Conservation (phyloP, 2,329 filamentous ascomycete genomes). For the Nemania bipapillata region DNA sequence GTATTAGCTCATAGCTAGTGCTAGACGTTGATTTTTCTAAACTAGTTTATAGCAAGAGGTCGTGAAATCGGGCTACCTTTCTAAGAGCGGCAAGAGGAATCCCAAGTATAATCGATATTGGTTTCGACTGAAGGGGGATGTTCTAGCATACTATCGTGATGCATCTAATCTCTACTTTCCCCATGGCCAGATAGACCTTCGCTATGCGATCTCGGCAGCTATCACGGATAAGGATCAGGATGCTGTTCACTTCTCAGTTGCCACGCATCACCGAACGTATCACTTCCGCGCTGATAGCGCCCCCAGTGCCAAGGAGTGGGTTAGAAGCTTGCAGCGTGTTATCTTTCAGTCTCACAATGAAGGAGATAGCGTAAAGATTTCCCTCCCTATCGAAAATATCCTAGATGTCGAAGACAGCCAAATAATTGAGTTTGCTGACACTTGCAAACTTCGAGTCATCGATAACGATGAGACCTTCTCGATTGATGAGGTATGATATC, state of each 20-base stretch:
- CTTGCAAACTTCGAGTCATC: constrained; percentile 90
- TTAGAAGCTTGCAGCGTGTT: constrained; percentile 89
- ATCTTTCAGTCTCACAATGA: constrained; percentile 97
- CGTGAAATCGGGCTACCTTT: constrained; percentile 86
- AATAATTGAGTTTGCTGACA: constrained; percentile 91
- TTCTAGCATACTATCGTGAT: constrained; percentile 87
- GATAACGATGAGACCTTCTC: constrained; percentile 95
- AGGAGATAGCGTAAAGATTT: constrained; percentile 96
- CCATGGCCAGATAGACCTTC: constrained; percentile 87
- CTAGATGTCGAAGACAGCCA: constrained; percentile 92
- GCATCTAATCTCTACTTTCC: constrained; percentile 90
- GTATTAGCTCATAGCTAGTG: constrained; percentile 44
- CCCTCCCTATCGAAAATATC: constrained; percentile 85
- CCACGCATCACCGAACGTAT: constrained; percentile 84
- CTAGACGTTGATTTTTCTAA: constrained; percentile 31
- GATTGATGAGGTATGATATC: constrained; percentile 80
- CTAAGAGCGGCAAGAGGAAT: constrained; percentile 88
- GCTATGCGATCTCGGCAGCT: constrained; percentile 88
- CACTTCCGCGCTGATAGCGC: constrained; percentile 89
- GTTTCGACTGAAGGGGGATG: constrained; percentile 92
- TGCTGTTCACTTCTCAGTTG: constrained; percentile 78
- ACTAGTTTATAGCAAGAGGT: constrained; percentile 68
- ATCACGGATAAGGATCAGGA: constrained; percentile 82
- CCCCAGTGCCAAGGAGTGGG: constrained; percentile 93
- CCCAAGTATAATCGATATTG: constrained; percentile 90